phyloP scores from a whole-genome alignment of 768 basidiomycete genomes.

The Collybia sordida region DNA sequence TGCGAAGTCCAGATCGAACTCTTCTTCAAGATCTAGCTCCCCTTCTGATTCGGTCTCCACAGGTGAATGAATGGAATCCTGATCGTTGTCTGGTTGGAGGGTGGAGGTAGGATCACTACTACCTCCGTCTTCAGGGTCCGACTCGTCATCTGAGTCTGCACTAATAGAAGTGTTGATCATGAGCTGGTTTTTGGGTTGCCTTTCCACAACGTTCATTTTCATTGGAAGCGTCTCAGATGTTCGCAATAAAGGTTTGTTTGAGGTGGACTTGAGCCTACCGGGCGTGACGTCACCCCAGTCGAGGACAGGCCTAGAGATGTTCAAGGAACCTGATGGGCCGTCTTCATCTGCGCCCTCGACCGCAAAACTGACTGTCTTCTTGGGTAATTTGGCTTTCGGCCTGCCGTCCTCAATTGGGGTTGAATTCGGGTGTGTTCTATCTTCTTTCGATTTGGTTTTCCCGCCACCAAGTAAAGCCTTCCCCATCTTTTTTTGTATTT shows the following conservation, averaged over 20 bases:
- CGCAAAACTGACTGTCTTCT: constrained; percentile 70
- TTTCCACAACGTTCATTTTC: constrained; percentile 71
- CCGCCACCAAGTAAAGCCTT: constrained; percentile 55
- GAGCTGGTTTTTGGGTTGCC: constrained; percentile 37
- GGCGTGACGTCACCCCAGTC: constrained; percentile 59
- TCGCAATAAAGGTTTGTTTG: constrained; percentile 32
- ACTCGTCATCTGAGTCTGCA: constrained; percentile 72
- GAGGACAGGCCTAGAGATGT: constrained; percentile 14
- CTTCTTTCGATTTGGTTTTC: constrained; percentile 36
- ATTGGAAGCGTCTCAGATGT: constrained; percentile 48
- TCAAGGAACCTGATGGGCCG: constrained; percentile 5
- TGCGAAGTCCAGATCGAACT: constrained; percentile 58
- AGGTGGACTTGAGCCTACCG: constrained; percentile 42
- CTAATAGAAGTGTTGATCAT: constrained; percentile 15
- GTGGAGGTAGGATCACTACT: neutral
- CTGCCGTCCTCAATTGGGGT: constrained; percentile 29
- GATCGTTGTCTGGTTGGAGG: neutral
- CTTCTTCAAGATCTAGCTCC: constrained; percentile 38
- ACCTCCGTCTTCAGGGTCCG: constrained; percentile 36
- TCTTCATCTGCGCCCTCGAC: constrained; percentile 30
- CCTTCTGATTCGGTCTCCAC: constrained; percentile 29
- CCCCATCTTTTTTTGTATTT: constrained; percentile 80
- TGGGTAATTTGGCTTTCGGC: constrained; percentile 31
- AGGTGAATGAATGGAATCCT: neutral
- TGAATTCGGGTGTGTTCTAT: constrained; percentile 30